These are phyloP conservation scores for Paraurostyla sp. DNA, from an alignment of 73 alveolate species.

Conservation along the genomic window DNA sequence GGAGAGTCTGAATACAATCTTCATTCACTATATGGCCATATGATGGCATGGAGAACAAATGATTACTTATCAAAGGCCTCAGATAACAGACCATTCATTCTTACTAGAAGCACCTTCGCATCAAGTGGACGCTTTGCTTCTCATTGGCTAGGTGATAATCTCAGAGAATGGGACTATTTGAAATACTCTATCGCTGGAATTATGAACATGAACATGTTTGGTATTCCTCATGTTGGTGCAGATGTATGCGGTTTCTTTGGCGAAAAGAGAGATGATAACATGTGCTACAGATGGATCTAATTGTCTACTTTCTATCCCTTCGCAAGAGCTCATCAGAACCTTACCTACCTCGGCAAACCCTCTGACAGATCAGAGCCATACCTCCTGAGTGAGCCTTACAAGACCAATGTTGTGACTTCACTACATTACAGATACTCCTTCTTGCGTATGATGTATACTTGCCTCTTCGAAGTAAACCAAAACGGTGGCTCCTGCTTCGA, in stretches of 20 bases:
- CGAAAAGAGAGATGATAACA: conserved; percentile 71
- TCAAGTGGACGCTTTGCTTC: conserved; percentile 92
- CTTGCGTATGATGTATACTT: conserved; percentile 83
- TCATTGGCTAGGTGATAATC: conserved; percentile 92
- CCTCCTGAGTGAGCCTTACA: neutral
- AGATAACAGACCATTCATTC: conserved; percentile 85
- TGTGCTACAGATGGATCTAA: conserved; percentile 92
- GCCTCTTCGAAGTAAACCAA: conserved; percentile 73
- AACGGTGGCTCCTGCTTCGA: conserved; percentile 86
- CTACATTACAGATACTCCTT: conserved; percentile 79
- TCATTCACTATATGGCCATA: conserved; percentile 82
- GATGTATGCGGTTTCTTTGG: conserved; percentile 92
- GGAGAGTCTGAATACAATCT: conserved; percentile 61
- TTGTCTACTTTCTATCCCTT: conserved; percentile 91
- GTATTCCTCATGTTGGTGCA: conserved; percentile 94
- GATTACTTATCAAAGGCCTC: conserved; percentile 64
- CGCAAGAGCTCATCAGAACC: conserved; percentile 85
- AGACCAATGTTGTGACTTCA: conserved; percentile 52
- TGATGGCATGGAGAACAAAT: conserved; percentile 77
- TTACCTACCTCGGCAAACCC: neutral
- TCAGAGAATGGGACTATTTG: conserved; percentile 76
- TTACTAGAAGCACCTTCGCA: conserved; percentile 88
- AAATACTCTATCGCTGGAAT: conserved; percentile 86
- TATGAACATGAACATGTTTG: conserved; percentile 91
- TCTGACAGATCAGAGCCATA: conserved; percentile 56